Conservation (phyloP, 169 alveolate species). For the Eimeria necatrix region DNA sequence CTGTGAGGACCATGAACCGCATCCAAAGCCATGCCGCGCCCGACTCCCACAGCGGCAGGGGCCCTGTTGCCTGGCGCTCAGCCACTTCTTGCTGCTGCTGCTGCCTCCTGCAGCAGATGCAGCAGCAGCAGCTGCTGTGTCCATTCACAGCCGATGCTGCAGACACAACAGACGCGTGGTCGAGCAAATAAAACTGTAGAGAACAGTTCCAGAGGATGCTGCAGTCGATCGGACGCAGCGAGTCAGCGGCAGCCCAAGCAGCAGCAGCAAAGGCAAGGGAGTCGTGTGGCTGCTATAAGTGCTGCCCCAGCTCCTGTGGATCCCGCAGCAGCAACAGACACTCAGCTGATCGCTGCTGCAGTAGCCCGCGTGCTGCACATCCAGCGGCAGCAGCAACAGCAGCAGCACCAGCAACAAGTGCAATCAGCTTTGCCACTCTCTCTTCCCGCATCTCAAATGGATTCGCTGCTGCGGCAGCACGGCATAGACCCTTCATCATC, state of each 20-base stretch:
- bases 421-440: slow-evolving; percentile 3
- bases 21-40: neutral
- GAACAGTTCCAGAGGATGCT: neutral
- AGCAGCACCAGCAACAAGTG: slow-evolving; percentile 9
- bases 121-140: neutral
- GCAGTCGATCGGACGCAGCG: neutral
- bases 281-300: neutral
- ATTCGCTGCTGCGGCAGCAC: slow-evolving; percentile 3
- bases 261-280: neutral
- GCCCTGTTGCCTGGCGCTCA: slow-evolving; percentile 16
- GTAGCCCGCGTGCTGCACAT: slow-evolving; percentile 3
- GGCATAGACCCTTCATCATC: neutral
- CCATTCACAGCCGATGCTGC: neutral
- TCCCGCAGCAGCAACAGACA: neutral
- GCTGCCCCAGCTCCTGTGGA: neutral
- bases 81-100: slow-evolving; percentile 35
- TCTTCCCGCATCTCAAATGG: slow-evolving; percentile 28
- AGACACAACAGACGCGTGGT: neutral
- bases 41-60: slow-evolving; percentile 10
- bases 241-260: neutral
- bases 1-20: neutral
- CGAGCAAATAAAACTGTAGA: neutral
- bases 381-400: slow-evolving; percentile 36
- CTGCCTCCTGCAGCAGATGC: neutral
- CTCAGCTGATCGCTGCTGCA: slow-evolving; percentile 37